These are phyloP conservation scores for Phaseolus coccineus DNA, from an alignment of 331 rosid species.

Conservation along the genomic window DNA sequence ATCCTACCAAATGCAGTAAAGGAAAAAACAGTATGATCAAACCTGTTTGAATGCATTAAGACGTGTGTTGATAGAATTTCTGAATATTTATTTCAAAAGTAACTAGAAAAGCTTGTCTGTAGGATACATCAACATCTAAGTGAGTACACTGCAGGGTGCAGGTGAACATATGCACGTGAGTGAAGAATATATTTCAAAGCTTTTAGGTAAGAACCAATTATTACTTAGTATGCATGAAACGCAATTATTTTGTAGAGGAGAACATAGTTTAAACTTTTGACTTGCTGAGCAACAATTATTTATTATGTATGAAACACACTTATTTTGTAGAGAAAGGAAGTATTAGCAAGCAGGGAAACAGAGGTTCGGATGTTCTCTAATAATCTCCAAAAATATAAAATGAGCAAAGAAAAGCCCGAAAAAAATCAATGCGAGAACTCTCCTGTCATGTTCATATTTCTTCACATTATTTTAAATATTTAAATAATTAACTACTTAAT, in stretches of 20 bases:
- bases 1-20: background rate
- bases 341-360: background rate
- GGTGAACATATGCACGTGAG: background rate
- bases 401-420: background rate
- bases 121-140: background rate
- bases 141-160: background rate
- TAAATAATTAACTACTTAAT: background rate
- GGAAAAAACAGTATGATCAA: background rate
- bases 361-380: background rate
- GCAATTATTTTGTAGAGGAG: background rate
- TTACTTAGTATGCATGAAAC: background rate
- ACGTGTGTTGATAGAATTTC: background rate
- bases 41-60: background rate
- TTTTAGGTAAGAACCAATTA: background rate
- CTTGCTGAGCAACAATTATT: background rate
- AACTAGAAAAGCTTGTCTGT: background rate
- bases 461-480: background rate
- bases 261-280: too few relatives aligned
- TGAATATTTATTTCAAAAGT: slow-evolving; percentile 1
- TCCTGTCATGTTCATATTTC: background rate
- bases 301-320: background rate
- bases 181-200: slow-evolving; percentile 5
- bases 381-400: background rate
- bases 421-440: background rate
- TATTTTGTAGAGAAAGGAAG: background rate